phyloP scores from a whole-genome alignment of 306 rosid species.

The Pueraria montana region DNA sequence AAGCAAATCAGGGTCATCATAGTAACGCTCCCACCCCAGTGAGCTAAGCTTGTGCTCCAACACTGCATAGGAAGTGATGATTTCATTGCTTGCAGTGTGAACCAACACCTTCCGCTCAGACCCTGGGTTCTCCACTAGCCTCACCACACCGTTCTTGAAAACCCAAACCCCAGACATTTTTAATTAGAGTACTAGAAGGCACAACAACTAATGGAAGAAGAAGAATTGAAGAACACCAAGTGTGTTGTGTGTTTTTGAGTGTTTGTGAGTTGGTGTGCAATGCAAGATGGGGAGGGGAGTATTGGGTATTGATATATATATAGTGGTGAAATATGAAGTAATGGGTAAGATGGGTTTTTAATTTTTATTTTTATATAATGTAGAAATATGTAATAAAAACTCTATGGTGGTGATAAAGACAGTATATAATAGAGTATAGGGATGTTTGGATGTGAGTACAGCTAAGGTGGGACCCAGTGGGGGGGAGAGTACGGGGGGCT shows the following conservation, averaged over 20 bases:
- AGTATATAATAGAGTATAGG: background rate
- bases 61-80: slow-evolving; percentile 65
- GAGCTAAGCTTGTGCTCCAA: slow-evolving; percentile 69
- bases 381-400: background rate
- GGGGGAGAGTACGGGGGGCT: slow-evolving; percentile 43
- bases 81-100: slow-evolving; percentile 71
- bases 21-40: slow-evolving; percentile 93
- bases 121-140: slow-evolving; percentile 84
- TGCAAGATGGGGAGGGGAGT: slow-evolving; percentile 25
- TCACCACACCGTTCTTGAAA: slow-evolving; percentile 86
- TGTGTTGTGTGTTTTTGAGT: background rate
- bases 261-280: slow-evolving; percentile 11
- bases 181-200: too few relatives aligned
- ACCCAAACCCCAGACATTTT: slow-evolving; percentile 95
- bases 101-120: slow-evolving; percentile 78
- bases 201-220: background rate
- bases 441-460: slow-evolving; percentile 51
- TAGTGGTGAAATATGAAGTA: slow-evolving; percentile 31
- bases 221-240: too few relatives aligned
- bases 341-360: background rate
- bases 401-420: slow-evolving; percentile 22
- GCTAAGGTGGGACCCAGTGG: slow-evolving; percentile 54
- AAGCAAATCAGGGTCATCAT: slow-evolving; percentile 85
- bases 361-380: background rate
- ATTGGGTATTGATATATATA: slow-evolving; percentile 55